Evolutionary conservation across 805 yeast genomes (phyloP).

Genomic region (Candida chauliodis): DNA sequence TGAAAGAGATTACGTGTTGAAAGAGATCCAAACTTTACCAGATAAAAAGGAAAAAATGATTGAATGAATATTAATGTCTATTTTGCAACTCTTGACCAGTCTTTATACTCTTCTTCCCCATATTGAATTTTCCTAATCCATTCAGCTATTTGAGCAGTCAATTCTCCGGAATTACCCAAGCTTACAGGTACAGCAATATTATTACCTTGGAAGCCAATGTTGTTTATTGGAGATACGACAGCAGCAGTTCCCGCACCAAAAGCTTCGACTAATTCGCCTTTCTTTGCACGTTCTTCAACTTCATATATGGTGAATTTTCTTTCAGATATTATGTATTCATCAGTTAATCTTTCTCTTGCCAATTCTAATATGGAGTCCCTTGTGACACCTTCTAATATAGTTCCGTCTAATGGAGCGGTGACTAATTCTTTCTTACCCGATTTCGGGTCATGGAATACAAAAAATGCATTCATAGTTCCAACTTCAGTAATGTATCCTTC

Average conservation of each 20-base stretch:
- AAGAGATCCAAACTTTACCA: constrained; percentile 70
- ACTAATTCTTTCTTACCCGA: constrained; percentile 82
- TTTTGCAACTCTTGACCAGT: constrained; percentile 45
- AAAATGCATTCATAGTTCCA: constrained; percentile 95
- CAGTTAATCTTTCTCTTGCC: constrained; percentile 71
- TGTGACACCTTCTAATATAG: constrained; percentile 94
- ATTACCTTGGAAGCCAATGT: constrained; percentile 75
- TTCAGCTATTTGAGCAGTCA: constrained; percentile 72
- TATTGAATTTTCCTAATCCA: constrained; percentile 93
- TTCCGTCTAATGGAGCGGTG: constrained; percentile 97
- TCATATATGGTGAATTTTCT: constrained; percentile 80
- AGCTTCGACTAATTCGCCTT: constrained; percentile 87
- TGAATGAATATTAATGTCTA: constrained; percentile 7
- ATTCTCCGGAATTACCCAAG: constrained; percentile 76
- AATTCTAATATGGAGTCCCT: constrained; percentile 82
- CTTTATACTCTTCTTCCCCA: constrained; percentile 68
- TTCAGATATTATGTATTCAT: constrained; percentile 81
- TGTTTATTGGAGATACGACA: constrained; percentile 88
- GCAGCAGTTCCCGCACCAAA: constrained; percentile 99
- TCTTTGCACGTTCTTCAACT: constrained; percentile 68
- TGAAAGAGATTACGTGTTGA: constrained; percentile 77
- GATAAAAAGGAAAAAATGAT: constrained; percentile 28
- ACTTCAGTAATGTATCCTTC: constrained; percentile 88
- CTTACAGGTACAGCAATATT: constrained; percentile 75
- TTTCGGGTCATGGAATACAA: constrained; percentile 63